Base-by-base conservation (phyloP, 495 filamentous ascomycete genomes). In the Podospora didyma region DNA sequence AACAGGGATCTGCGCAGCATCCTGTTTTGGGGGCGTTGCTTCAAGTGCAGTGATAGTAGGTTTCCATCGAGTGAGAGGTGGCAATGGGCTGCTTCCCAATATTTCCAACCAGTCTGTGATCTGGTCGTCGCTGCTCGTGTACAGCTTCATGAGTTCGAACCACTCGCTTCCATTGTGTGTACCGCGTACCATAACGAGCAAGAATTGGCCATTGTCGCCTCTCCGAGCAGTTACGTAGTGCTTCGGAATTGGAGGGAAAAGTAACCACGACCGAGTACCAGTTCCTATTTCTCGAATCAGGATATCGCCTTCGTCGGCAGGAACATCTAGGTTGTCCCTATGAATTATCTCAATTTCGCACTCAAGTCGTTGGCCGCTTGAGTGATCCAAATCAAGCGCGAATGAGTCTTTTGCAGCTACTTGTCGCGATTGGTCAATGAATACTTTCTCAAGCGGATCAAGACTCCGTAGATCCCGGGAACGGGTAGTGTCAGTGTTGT, bases 381-480 rank as follows among this genome's bases (percentile, higher is more conserved):
- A 95, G 69, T 99, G 94, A 55, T 81, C 79, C 2, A 99, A 70
- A 57, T 93, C 85, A 53, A 99, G 74, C 54, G 85, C 86, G 73
- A 97, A 99, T 48, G 86, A 84, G 66, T 99, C 94, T 57, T 94
- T 86, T 35, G 92, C 92, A 50, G 82, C 82, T 17, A 99, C 94
- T 54, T 88, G 86, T 39, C 89, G 83, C 26, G 75, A 80, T 26
- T 77, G 82, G 62, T 95, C 86, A 41, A 97, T 82, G 12, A 62
- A 75, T n/a, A 96, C 79, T 46, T 82, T 84, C 5, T 82, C 79
- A 2, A 89, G 73, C 14, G 87, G 81, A 19, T 80, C 82, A 50
- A 99, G 68, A 22, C 85, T 96, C 52, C 82, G 80, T 5, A 89
- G 81, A 69, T 97, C 90, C 64, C 90, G 81, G 34, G 87, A 83